Evolutionary conservation across 306 rosid species (phyloP).

Genomic region (Pterocarpus santalinus): DNA sequence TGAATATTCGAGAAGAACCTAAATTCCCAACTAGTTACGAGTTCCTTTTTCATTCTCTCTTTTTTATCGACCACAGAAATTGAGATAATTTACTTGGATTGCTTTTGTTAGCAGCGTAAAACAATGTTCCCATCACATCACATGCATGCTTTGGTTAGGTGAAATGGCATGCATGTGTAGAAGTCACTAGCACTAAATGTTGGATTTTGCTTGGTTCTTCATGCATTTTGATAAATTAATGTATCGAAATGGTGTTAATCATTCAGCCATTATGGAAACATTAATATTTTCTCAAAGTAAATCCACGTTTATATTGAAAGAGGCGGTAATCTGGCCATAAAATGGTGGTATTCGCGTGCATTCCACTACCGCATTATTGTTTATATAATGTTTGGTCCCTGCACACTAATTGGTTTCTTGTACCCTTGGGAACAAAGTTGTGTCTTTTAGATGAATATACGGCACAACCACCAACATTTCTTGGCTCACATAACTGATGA

Average conservation of each 20-base stretch:
- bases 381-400: not conserved
- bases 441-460: not conserved
- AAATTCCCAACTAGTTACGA: no score
- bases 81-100: not conserved
- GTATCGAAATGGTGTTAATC: not conserved
- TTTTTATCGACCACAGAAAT: no score
- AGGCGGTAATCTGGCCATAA: not conserved
- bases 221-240: not conserved
- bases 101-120: not conserved
- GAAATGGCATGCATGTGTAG: not conserved
- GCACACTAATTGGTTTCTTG: not conserved
- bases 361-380: constrained; percentile 34
- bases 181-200: constrained; percentile 1
- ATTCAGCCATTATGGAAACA: constrained; percentile 2
- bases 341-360: constrained; percentile 38
- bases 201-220: constrained; percentile 8
- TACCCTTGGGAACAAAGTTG: constrained; percentile 6
- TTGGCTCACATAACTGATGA: not conserved
- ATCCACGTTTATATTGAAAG: not conserved
- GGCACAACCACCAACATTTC: not conserved
- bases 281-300: constrained; percentile 12
- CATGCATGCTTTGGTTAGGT: not conserved
- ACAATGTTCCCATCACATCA: not conserved
- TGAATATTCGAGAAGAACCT: no score
- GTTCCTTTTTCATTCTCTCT: no score